Conservation (phyloP, 345 rosid species). For the Rhizophora mangle region DNA sequence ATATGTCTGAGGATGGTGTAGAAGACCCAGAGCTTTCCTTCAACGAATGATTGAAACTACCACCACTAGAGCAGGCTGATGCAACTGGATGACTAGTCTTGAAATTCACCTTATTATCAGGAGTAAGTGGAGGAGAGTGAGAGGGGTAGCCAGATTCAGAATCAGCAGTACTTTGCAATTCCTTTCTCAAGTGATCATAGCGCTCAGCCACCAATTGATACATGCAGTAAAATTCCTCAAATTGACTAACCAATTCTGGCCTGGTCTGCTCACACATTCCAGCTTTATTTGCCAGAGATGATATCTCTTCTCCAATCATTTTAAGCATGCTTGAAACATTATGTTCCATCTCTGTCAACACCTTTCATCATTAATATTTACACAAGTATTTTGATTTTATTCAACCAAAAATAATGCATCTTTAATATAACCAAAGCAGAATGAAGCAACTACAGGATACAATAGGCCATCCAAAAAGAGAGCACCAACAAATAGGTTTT, state of each 20-base stretch:
- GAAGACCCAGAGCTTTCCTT: slow-evolving; percentile 66
- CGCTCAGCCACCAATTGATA: slow-evolving; percentile 71
- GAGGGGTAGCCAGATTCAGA: slow-evolving; percentile 46
- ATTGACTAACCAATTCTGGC: slow-evolving; percentile 56
- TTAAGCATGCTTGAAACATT: slow-evolving; percentile 58
- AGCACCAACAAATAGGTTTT: too few species aligned
- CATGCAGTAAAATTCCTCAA: slow-evolving; percentile 66
- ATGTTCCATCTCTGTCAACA: slow-evolving; percentile 55
- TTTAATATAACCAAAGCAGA: too few species aligned
- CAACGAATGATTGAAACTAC: slow-evolving; percentile 44
- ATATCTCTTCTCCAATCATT: slow-evolving; percentile 69
- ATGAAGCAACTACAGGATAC: too few species aligned
- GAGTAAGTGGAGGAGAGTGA: slow-evolving; percentile 38
- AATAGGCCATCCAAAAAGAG: too few species aligned
- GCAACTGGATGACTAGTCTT: slow-evolving; percentile 57
- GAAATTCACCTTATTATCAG: slow-evolving; percentile 45
- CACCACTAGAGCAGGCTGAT: slow-evolving; percentile 61
- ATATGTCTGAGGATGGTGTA: slow-evolving; percentile 52
- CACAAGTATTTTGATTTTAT: too few species aligned
- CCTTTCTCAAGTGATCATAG: slow-evolving; percentile 64
- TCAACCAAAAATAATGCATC: too few species aligned
- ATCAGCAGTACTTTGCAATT: slow-evolving; percentile 49
- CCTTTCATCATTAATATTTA: too few species aligned
- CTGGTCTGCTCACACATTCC: slow-evolving; percentile 68
- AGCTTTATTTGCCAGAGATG: slow-evolving; percentile 74